These are phyloP conservation scores for Pythium plurisporium DNA, from an alignment of 352 stramenopile species.

Conservation along the genomic window DNA sequence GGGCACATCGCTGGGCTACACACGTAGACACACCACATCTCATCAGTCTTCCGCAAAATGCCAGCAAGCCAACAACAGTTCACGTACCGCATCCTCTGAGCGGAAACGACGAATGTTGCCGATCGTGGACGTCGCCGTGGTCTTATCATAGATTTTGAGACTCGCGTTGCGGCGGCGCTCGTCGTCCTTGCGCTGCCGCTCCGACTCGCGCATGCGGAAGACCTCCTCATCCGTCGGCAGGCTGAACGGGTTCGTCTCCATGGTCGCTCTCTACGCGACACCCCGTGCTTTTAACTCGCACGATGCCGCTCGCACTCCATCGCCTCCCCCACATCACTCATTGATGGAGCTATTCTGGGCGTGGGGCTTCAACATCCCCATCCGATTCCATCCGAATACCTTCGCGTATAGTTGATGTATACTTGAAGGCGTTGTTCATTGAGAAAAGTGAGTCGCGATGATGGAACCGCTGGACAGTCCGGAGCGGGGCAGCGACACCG, in stretches of 20 bases:
- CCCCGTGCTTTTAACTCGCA: too few species aligned
- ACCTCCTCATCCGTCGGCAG: constrained; percentile 93
- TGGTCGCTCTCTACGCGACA: background rate
- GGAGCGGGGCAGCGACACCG: constrained; percentile 8
- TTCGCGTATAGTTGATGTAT: background rate
- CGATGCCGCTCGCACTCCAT: too few species aligned
- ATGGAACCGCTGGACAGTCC: constrained; percentile 32
- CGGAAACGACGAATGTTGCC: constrained; percentile 78
- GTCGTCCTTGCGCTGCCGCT: constrained; percentile 84
- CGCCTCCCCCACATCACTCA: too few species aligned
- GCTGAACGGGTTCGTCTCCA: constrained; percentile 87
- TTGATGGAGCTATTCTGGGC: background rate
- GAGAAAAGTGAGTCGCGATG: constrained; percentile 11
- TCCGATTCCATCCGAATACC: constrained; percentile 4
- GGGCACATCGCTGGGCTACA: constrained; percentile 5
- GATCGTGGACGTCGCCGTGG: constrained; percentile 68
- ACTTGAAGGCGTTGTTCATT: background rate
- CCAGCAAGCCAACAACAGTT: background rate
- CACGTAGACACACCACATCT: background rate
- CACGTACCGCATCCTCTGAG: constrained; percentile 42
- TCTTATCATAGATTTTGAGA: constrained; percentile 91
- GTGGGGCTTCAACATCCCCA: background rate
- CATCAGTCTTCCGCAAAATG: too few species aligned
- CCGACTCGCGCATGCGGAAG: constrained; percentile 90
- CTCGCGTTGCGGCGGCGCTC: constrained; percentile 54